phyloP scores from a whole-genome alignment of 805 yeast genomes.

The Candida broadrunensis region DNA sequence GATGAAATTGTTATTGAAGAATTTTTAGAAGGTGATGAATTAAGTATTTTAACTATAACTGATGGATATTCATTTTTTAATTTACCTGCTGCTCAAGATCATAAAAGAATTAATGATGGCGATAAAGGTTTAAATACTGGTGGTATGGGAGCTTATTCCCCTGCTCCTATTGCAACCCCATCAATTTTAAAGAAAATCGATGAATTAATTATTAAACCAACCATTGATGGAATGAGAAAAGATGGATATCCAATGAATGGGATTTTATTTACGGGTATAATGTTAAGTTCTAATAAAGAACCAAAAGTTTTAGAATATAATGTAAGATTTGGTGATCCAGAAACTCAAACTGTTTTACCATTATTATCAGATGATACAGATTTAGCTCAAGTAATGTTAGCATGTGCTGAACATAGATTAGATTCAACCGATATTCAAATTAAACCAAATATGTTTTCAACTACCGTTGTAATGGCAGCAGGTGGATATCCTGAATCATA shows the following conservation, averaged over 20 bases:
- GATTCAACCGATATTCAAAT: constrained; percentile 71
- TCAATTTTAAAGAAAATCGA: constrained; percentile 68
- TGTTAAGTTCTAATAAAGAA: constrained; percentile 74
- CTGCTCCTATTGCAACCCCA: constrained; percentile 93
- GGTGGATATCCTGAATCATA: constrained; percentile 95
- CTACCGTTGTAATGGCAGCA: constrained; percentile 95
- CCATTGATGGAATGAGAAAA: constrained; percentile 92
- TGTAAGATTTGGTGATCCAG: constrained; percentile 99
- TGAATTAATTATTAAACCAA: constrained; percentile 76
- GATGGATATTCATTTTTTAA: constrained; percentile 92
- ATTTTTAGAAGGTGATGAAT: constrained; percentile 93
- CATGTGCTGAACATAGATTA: constrained; percentile 90
- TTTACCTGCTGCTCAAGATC: constrained; percentile 98
- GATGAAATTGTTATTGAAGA: constrained; percentile 93
- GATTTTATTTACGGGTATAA: constrained; percentile 90
- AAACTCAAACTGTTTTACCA: constrained; percentile 94
- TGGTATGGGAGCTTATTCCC: constrained; percentile 99
- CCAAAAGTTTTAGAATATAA: constrained; percentile 96
- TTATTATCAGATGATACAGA: constrained; percentile 82
- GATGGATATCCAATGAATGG: constrained; percentile 97
- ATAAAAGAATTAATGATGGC: constrained; percentile 90
- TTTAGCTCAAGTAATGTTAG: constrained; percentile 86
- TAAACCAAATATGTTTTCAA: constrained; percentile 58
- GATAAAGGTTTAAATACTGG: constrained; percentile 97
- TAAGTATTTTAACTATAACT: constrained; percentile 84